These are phyloP conservation scores for Tulasnella sp. DNA, from an alignment of 768 basidiomycete species.

Conservation along the genomic window DNA sequence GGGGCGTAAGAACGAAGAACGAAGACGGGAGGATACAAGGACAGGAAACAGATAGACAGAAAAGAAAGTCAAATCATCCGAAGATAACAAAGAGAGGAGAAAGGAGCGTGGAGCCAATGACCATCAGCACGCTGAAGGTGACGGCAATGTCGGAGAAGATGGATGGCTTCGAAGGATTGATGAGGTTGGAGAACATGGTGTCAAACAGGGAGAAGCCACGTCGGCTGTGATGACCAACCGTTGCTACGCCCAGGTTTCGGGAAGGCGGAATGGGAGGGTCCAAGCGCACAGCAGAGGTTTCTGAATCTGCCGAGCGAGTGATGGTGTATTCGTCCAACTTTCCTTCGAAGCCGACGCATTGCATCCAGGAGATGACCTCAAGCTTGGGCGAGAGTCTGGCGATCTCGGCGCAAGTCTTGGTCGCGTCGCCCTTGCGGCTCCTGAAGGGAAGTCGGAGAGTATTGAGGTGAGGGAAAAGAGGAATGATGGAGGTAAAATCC, in stretches of 20 bases:
- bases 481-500: conserved; percentile 8
- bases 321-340: conserved; percentile 4
- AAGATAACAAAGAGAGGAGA: conserved; percentile 5
- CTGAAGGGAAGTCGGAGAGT: conserved; percentile 3
- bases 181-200: neutral
- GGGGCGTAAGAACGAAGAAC: too few species aligned
- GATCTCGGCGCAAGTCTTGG: neutral
- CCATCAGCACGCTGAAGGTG: conserved; percentile 5
- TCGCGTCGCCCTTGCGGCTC: conserved; percentile 6
- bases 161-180: conserved; percentile 1
- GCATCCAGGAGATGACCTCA: conserved; percentile 11
- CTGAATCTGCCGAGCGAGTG: neutral
- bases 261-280: neutral
- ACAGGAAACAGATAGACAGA: too few species aligned
- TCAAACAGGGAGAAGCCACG: conserved; percentile 8
- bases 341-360: neutral
- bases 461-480: conserved; percentile 8
- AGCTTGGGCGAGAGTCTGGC: conserved; percentile 2
- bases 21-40: too few species aligned
- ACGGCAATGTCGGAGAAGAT: conserved; percentile 8
- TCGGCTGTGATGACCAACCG: neutral
- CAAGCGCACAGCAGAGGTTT: neutral
- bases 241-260: neutral
- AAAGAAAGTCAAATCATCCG: neutral
- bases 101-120: conserved; percentile 7